A percentile compares a stretch with the other conserved stretches of the same genome.
Evolutionary conservation across 176 grass and related monocot genomes (phyloP).

Genomic region (Canna indica): DNA sequence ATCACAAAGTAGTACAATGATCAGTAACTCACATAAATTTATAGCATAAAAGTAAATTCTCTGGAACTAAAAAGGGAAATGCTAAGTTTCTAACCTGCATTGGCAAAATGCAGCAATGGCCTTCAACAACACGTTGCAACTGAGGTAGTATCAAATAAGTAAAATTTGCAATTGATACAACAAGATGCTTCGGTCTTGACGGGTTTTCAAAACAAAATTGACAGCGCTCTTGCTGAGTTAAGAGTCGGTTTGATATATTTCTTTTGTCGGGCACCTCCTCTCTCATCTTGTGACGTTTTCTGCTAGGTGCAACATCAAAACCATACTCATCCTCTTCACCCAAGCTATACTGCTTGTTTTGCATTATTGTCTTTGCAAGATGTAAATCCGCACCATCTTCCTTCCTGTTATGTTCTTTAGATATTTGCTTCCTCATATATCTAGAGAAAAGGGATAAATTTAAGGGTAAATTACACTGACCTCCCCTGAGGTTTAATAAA

Average conservation of each 20-base stretch:
- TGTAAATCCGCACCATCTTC: constrained; percentile 79
- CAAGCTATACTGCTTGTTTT: constrained; percentile 64
- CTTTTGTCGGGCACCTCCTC: constrained; percentile 34
- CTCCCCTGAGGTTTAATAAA: no score
- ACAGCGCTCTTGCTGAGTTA: constrained; percentile 81
- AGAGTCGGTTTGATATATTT: constrained; percentile 26
- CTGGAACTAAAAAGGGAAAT: background rate
- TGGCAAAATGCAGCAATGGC: constrained; percentile 82
- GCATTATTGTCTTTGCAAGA: constrained; percentile 75
- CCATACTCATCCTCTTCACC: constrained; percentile 93
- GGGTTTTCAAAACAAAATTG: constrained; percentile 93
- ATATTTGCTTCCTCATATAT: constrained; percentile 30
- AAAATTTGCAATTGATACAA: constrained; percentile 90
- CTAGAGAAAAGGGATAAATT: constrained; percentile 27
- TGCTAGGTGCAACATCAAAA: constrained; percentile 69
- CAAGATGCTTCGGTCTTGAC: constrained; percentile 88
- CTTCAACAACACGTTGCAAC: constrained; percentile 59
- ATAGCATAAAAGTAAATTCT: background rate
- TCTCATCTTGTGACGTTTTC: constrained; percentile 54
- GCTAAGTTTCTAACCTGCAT: constrained; percentile 61
- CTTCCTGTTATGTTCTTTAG: constrained; percentile 50
- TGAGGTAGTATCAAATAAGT: constrained; percentile 88
- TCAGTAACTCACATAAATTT: constrained; percentile 11
- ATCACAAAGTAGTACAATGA: no score
- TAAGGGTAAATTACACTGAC: background rate